These are phyloP conservation scores for Quercus engelmannii DNA, from an alignment of 306 rosid genomes.

Conservation along the genomic window DNA sequence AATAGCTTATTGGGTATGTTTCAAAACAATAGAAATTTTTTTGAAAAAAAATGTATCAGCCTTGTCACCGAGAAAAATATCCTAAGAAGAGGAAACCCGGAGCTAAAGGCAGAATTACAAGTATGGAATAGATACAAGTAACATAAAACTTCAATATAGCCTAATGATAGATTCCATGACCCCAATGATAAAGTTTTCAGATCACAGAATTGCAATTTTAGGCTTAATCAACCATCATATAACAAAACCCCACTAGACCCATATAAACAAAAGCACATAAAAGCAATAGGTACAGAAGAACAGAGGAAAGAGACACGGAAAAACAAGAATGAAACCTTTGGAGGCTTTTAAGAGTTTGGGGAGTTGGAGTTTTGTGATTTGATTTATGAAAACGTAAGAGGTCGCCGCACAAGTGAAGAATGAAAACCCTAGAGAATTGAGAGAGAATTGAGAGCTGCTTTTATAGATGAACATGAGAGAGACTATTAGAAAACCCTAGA, in stretches of 20 bases:
- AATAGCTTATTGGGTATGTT: too few relatives aligned
- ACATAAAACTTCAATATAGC: neutral
- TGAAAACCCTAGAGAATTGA: too few relatives aligned
- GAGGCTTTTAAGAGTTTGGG: neutral
- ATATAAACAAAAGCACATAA: neutral
- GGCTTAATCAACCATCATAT: neutral
- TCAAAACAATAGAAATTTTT: too few relatives aligned
- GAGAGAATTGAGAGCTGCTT: neutral
- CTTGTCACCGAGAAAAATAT: conserved; percentile 17
- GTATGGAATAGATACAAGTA: neutral
- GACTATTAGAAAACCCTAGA: neutral
- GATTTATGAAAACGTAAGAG: too few relatives aligned
- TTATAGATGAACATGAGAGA: neutral
- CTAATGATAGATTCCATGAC: conserved; percentile 24
- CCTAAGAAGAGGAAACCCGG: neutral
- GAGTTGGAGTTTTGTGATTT: too few relatives aligned
- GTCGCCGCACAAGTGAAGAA: too few relatives aligned
- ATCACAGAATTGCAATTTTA: neutral
- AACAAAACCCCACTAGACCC: too few relatives aligned
- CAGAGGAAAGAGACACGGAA: neutral
- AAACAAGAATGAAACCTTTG: neutral
- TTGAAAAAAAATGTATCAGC: neutral
- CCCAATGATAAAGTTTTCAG: neutral
- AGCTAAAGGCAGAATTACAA: conserved; percentile 21
- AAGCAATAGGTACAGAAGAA: neutral